phyloP scores from a whole-genome alignment of 1,284 basidiomycete species.

The Cryptococcus neoformans region DNA sequence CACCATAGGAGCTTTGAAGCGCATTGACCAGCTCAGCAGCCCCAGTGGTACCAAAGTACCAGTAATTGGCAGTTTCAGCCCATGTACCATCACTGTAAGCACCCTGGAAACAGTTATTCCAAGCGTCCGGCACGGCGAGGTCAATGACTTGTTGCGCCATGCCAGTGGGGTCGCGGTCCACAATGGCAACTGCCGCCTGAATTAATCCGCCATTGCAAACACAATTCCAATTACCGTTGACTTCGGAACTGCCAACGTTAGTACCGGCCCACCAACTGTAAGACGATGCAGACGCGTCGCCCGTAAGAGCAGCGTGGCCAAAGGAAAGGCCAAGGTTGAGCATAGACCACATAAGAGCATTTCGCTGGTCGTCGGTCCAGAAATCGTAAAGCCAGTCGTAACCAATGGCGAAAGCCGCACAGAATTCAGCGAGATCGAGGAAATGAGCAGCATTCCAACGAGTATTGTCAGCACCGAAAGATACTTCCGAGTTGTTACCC shows the following conservation, averaged over 20 bases:
- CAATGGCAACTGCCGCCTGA: conserved; percentile 83
- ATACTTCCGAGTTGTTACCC: conserved; percentile 47
- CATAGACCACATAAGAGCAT: conserved; percentile 68
- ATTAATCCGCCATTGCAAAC: conserved; percentile 89
- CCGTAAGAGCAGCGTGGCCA: conserved; percentile 58
- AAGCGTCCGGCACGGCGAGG: conserved; percentile 67
- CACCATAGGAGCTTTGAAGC: conserved; percentile 80
- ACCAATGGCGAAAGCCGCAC: conserved; percentile 79
- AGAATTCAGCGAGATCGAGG: conserved; percentile 90
- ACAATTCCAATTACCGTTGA: conserved; percentile 92
- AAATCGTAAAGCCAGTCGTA: conserved; percentile 92
- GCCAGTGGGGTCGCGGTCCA: conserved; percentile 76
- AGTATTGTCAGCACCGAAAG: conserved; percentile 60
- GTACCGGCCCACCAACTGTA: conserved; percentile 53
- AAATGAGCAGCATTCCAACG: conserved; percentile 86
- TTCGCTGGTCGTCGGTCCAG: conserved; percentile 72
- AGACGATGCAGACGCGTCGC: conserved; percentile 30
- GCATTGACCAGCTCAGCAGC: conserved; percentile 88
- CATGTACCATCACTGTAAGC: conserved; percentile 79
- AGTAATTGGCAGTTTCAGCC: conserved; percentile 94
- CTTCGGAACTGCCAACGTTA: conserved; percentile 21
- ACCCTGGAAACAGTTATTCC: conserved; percentile 68
- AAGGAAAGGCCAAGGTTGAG: conserved; percentile 71
- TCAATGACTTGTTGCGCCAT: conserved; percentile 65
- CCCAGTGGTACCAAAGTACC: conserved; percentile 92